Conservation (phyloP, 305 asterid species). For the Fraxinus paxiana region DNA sequence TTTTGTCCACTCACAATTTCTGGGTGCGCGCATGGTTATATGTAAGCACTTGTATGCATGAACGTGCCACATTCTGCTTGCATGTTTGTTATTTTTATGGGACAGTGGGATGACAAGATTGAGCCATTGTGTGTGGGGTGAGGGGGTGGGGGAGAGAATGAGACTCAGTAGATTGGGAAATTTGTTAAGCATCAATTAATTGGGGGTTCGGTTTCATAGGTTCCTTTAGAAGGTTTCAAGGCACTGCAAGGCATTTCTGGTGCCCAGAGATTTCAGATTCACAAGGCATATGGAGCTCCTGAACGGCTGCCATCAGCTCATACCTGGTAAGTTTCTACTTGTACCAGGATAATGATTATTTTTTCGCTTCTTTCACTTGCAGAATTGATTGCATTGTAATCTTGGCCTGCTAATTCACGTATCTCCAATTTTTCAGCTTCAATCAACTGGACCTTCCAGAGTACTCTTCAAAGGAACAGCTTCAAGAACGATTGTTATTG, state of each 20-base stretch:
- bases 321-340: constrained; percentile 61
- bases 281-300: constrained; percentile 98
- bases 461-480: constrained; percentile 88
- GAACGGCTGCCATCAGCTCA: constrained; percentile 99
- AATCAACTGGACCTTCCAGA: constrained; percentile 98
- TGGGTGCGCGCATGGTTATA: neutral
- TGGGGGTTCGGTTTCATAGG: constrained; percentile 41
- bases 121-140: neutral
- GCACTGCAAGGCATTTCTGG: constrained; percentile 99
- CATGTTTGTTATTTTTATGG: neutral
- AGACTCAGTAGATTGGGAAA: neutral
- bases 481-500: constrained; percentile 76
- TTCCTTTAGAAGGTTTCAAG: constrained; percentile 95
- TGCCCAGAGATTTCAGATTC: constrained; percentile 95
- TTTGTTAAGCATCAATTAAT: constrained; percentile 19
- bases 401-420: constrained; percentile 9
- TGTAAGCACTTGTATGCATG: neutral
- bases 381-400: constrained; percentile 9
- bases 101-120: neutral
- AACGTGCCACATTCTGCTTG: neutral
- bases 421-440: constrained; percentile 51
- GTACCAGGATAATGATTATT: neutral
- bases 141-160: neutral
- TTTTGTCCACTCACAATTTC: neutral
- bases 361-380: neutral